A percentile compares a stretch with the other conserved stretches of the same genome.
These are phyloP conservation scores for Phellopilus nigrolimitatus DNA, from an alignment of 1,284 basidiomycete genomes.

Conservation along the genomic window DNA sequence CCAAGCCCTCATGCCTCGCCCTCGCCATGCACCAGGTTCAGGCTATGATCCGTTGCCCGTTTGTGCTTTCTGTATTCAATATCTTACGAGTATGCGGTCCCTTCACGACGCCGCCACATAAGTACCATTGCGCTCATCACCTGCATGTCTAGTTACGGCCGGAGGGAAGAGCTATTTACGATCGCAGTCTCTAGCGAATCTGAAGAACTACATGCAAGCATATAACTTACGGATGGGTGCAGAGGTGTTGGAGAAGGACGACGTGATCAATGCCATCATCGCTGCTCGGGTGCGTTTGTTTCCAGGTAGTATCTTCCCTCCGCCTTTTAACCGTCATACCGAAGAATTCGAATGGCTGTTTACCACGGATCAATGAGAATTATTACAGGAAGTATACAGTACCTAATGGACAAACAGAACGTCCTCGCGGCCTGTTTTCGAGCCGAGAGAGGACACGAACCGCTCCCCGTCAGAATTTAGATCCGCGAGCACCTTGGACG, in stretches of 20 bases:
- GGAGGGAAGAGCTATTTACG: slow-evolving; percentile 52
- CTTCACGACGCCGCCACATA: neutral
- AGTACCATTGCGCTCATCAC: neutral
- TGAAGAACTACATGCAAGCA: slow-evolving; percentile 63
- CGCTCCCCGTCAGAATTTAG: slow-evolving; percentile 21
- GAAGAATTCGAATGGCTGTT: slow-evolving; percentile 50
- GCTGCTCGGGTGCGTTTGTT: slow-evolving; percentile 46
- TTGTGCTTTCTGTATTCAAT: slow-evolving; percentile 68
- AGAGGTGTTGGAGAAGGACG: slow-evolving; percentile 62
- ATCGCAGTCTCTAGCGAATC: slow-evolving; percentile 47
- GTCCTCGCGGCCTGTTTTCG: slow-evolving; percentile 51
- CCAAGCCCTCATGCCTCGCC: slow-evolving; percentile 70
- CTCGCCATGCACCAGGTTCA: slow-evolving; percentile 37
- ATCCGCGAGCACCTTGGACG: slow-evolving; percentile 6
- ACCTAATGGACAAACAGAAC: slow-evolving; percentile 43
- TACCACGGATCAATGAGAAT: slow-evolving; percentile 47
- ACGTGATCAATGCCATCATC: slow-evolving; percentile 61
- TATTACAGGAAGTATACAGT: slow-evolving; percentile 63
- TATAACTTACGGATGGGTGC: slow-evolving; percentile 61
- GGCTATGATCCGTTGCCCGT: slow-evolving; percentile 63
- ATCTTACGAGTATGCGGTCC: slow-evolving; percentile 52
- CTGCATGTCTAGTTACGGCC: slow-evolving; percentile 52
- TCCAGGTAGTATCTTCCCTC: neutral
- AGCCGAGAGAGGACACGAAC: slow-evolving; percentile 33
- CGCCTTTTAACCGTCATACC: neutral